Base-by-base conservation (phyloP, 129 eudicot species). In the Smallanthus sonchifolius region DNA sequence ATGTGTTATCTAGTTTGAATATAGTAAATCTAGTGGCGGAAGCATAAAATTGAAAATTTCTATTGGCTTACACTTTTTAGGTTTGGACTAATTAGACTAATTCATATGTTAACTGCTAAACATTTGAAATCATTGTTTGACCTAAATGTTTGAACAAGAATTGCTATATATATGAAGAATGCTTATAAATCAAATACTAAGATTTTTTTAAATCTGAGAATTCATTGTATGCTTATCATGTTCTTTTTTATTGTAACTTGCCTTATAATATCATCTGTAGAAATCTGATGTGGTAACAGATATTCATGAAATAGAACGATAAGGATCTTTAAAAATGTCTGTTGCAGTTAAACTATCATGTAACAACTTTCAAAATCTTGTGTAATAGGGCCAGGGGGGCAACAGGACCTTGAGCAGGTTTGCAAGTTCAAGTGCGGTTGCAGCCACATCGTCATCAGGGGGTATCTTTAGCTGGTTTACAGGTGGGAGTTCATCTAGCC, bases 371-470 rank as follows among this genome's bases (percentile, higher is more conserved):
- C 42, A 30, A 30, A 2, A 5, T 62, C 2, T 60, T 32, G 1
- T 72, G 5, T 20, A 42, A 72, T 42, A 95, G 99, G 92, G 85
- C 20, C 87, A 84, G n/a, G 84, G 67, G 5, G 83, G 89, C 70
- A 82, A 75, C 68, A 77, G 83, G 61, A 45, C 73, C 17, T 77
- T 91, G 13, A 63, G 81, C 49, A 87, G 99, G 80, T 88, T 77
- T 81, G 91, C 96, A 67, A 90, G 92, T 82, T 77, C 99, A 34
- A 85, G 86, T 81, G 94, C 90, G 40, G 87, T 84, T 83, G 96
- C 97, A 4, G 43, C 86, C 65, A 80, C 87, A 49, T 67, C 95
- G 37, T 81, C 89, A 45, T 87, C 92, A 4, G 96, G 91, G 17
- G 91, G 98, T 16, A 74, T 94, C 7, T 81, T 94, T 48, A 67